Evolutionary conservation across 2,329 filamentous ascomycete genomes (phyloP), one percentile per base, ranked within the genome.

Genomic region (Aspergillus jensenii): DNA sequence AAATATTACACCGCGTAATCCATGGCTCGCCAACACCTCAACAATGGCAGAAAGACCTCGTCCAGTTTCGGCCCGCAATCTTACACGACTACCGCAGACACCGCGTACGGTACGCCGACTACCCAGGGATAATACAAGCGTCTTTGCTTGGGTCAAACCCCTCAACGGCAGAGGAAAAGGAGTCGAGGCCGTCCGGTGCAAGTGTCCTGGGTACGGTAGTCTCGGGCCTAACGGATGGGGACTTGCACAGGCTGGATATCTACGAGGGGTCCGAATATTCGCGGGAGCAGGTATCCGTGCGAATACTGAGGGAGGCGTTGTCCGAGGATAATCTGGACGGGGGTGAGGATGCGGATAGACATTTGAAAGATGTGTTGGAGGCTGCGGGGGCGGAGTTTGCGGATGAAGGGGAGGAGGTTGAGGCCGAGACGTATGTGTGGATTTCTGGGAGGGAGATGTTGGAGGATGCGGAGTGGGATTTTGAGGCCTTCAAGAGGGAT

Each of bases 1-100:
- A 89, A 68, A 87, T 98, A 67, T 91, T 98, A 66, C 89, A 90
- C 77, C 89, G 89, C 35, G 92, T 96, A 44, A 90, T 90, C 74
- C 90, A 93, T 76, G 85, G 87, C 64, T 76, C 77, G 8, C 73
- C 77, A 15, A 81, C 61, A 68, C 84, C 68, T 37, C 82, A 73
- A 68, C 80, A 73, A 72, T 81, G 77, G 62, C 81, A 82, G 69
- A 78, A 76, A 58, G 72, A 73, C 12, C 74, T 84, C 47, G 78
- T 93, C 37, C 85, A 85, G 61, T 84, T 91, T 71, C 81, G 81
- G 0, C 90, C 91, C 0, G 93, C 93, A 14, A 77, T 96, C n/a
- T 82, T 98, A 0, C 83, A 87, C 60, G 80, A 83, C 45, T 88
- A 89, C 77, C 86, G 85, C 52, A 90, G 93, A 31, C 82, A 85